Evolutionary conservation across 2,329 filamentous ascomycete genomes (phyloP), one percentile per base, ranked within the genome.

Genomic region (Ceratocystis alfenasii): DNA sequence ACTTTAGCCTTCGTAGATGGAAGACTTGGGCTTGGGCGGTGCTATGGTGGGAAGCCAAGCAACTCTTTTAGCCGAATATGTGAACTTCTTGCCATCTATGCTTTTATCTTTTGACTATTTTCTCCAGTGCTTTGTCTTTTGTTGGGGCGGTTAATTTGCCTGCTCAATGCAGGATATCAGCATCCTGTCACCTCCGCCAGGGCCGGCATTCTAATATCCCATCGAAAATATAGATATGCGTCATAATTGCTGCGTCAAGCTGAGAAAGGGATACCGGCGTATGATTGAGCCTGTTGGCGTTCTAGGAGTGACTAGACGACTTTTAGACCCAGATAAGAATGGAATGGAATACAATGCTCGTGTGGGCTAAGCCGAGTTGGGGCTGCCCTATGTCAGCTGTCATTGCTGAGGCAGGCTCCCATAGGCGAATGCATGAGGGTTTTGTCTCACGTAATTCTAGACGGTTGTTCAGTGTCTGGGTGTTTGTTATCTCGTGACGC

Each of bases 1-100:
- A 68, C 63, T 68, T 50, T 68, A 86, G 83, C 81, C 83, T 83
- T 86, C 12, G 82, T 86, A 86, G 82, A 86, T 84, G 84, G 76
- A 77, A 78, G 75, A 76, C 75, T 69, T 45, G 78, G 75, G 76
- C 75, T 69, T 45, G 63, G 55, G 20, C 68, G 68, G 69, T 67
- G 68, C 63, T 67, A 60, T 33, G 41, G 25, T 44, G 50, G 20
- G 20, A 41, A 57, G 28, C 63, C 63, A 36, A 60, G 10, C 48
- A 33, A 33, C 46, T 48, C 55, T 64, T 57, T 67, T 41, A 41
- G 62, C 64, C 64, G 44, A 67, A 65, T 45, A 50, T 60, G 61
- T 66, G 44, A 66, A 64, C 30, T 25, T 53, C 5, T 63, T 63
- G n/a, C 28, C 55, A 59, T 59, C 25, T 59, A n/a, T n/a, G 22